Conservation (phyloP, 1,284 basidiomycete genomes). For the Bondarzewia mesenterica region DNA sequence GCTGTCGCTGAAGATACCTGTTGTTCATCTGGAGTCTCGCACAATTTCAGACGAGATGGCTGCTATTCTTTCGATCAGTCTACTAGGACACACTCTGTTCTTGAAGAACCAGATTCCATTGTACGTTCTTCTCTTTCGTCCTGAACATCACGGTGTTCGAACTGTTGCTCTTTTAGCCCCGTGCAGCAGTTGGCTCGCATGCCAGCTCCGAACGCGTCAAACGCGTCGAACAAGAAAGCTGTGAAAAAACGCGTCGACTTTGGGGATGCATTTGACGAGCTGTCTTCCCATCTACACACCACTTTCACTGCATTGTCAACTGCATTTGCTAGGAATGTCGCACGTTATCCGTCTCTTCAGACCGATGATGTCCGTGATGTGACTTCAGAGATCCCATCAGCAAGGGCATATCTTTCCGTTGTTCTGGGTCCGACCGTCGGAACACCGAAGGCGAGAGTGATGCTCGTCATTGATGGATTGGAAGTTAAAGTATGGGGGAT, state of each 20-base stretch:
- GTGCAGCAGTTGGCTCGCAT: slow-evolving; percentile 51
- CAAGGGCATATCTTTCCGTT: slow-evolving; percentile 45
- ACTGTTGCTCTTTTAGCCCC: slow-evolving; percentile 34
- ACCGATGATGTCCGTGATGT: background rate
- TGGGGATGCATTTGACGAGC: slow-evolving; percentile 53
- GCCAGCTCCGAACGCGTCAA: slow-evolving; percentile 18
- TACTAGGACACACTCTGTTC: slow-evolving; percentile 62
- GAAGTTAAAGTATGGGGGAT: slow-evolving; percentile 49
- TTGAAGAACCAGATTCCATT: slow-evolving; percentile 71
- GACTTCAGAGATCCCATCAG: background rate
- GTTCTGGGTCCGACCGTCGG: slow-evolving; percentile 56
- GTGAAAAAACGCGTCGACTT: slow-evolving; percentile 53
- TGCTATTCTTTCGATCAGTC: slow-evolving; percentile 45
- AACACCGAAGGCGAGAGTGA: slow-evolving; percentile 47
- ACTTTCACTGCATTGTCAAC: slow-evolving; percentile 65
- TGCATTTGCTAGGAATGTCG: slow-evolving; percentile 34
- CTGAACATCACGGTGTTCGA: background rate
- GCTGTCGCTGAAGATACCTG: background rate
- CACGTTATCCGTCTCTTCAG: slow-evolving; percentile 1
- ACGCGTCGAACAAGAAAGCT: slow-evolving; percentile 36
- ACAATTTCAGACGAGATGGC: slow-evolving; percentile 50
- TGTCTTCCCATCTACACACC: slow-evolving; percentile 63
- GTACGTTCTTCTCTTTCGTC: slow-evolving; percentile 33
- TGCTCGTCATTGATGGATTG: slow-evolving; percentile 56
- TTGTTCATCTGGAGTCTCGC: background rate